Evolutionary conservation across 768 basidiomycete species (phyloP), one percentile per base, ranked within the genome.

Genomic region (Trametopsis cervina): DNA sequence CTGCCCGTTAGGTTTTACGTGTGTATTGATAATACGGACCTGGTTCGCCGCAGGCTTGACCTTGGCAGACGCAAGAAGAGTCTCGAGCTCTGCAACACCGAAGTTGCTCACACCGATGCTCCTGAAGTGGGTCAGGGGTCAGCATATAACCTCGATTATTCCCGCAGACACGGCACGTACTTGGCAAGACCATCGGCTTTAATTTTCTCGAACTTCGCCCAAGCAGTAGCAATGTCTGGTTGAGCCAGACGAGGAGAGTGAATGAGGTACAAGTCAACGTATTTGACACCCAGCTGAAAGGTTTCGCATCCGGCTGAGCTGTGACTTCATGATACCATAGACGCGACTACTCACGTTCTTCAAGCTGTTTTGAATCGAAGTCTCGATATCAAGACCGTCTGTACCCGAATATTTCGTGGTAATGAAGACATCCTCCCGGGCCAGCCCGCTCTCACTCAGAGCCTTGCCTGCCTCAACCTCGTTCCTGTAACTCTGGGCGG

Each of bases 31-130:
- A 11, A 48, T 26, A 56, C 63, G 22, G 17, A 78, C 83, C 69
- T 88, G 85, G 63, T 87, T 88, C 7, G 76, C 80, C 1, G 69
- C 80, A 0, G 83, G 85, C 54, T 73, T 75, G 54, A 83, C 64
- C 58, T 82, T 79, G 6, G 80, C 80, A 1, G 74, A 74, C n/a
- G 65, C 68, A 12, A 86, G 63, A 18, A 86, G 65, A 17, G 69
- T 68, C 39, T 74, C 60, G 18, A 86, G 71, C 23, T 88, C 72
- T 1, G 67, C 47, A 11, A 78, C 70, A 11, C 67, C 67, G 57
- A 83, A 86, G 66, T 87, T 87, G 65, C 78, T 81, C 35, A 86
- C 80, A 18, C 83, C 84, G 46, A 85, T 83, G 60, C 77, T 82
- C 76, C 80, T 83, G 53, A 3, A 55, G 21, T 38, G 20, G 23